Conservation (phyloP, 257 asterid genomes). For the Solanum boliviense region DNA sequence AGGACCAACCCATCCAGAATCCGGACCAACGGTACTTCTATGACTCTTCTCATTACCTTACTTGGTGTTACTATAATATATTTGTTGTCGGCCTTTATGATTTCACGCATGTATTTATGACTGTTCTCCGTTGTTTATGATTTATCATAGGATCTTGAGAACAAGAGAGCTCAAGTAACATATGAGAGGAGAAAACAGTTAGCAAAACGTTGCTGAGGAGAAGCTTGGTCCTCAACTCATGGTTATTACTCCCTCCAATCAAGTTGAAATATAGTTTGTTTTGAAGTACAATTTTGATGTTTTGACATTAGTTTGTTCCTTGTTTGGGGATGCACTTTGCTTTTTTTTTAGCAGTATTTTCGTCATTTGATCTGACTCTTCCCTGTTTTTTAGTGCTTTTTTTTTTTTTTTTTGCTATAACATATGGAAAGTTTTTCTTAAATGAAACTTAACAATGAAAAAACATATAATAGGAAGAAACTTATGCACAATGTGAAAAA, state of each 20-base stretch:
- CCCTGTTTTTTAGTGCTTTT: not conserved
- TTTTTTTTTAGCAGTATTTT: not conserved
- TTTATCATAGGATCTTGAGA: not conserved
- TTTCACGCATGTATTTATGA: too few species aligned
- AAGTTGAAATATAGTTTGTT: not conserved
- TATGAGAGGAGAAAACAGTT: slow-evolving; percentile 1
- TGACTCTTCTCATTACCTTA: too few species aligned
- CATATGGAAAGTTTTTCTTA: not conserved
- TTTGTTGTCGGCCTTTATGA: too few species aligned
- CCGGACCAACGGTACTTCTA: too few species aligned
- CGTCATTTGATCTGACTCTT: not conserved
- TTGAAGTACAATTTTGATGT: not conserved
- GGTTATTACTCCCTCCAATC: not conserved
- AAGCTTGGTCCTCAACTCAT: not conserved
- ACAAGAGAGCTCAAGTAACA: not conserved
- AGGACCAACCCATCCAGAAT: too few species aligned
- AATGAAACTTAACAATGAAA: not conserved
- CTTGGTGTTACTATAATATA: too few species aligned
- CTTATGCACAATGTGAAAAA: not conserved
- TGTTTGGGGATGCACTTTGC: not conserved
- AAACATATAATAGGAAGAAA: not conserved
- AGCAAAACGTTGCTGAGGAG: not conserved
- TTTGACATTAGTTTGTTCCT: not conserved
- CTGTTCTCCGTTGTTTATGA: not conserved
- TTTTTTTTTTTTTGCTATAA: not conserved